These are phyloP conservation scores for Annulohypoxylon stygium DNA, from an alignment of 495 filamentous ascomycete species.

Conservation along the genomic window DNA sequence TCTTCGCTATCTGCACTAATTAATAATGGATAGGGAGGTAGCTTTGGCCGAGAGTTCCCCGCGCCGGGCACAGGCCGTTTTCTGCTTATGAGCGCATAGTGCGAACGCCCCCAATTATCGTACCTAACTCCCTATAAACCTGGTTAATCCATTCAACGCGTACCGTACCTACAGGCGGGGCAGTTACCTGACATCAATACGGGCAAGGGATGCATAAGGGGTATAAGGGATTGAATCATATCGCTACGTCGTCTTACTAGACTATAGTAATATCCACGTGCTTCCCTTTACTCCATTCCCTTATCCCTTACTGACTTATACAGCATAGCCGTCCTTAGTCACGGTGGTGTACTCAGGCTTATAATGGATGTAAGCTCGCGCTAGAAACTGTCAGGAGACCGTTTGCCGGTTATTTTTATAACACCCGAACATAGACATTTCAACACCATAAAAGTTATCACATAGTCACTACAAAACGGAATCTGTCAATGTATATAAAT, in stretches of 20 bases:
- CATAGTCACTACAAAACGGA: neutral
- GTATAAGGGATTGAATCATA: neutral
- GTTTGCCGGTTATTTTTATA: neutral
- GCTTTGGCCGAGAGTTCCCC: conserved; percentile 29
- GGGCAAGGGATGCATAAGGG: neutral
- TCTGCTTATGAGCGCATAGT: conserved; percentile 22
- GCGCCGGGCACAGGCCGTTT: conserved; percentile 31
- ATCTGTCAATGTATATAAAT: neutral
- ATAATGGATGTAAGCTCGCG: neutral
- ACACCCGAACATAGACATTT: neutral
- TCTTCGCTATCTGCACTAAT: conserved; percentile 15
- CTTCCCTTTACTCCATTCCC: conserved; percentile 1
- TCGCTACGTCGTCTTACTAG: neutral
- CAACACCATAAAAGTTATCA: neutral
- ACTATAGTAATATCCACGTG: conserved; percentile 10
- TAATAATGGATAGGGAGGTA: neutral
- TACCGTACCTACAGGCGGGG: conserved; percentile 7
- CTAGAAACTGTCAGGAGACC: neutral
- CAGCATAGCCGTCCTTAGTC: neutral
- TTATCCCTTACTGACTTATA: neutral
- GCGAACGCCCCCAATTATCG: neutral
- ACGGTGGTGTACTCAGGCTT: neutral
- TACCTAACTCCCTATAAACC: neutral
- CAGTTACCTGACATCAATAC: neutral
- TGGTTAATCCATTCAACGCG: neutral